Evolutionary conservation across 2,329 filamentous ascomycete genomes (phyloP), one percentile per base, ranked within the genome.

Genomic region (Paecilomyces variotii): DNA sequence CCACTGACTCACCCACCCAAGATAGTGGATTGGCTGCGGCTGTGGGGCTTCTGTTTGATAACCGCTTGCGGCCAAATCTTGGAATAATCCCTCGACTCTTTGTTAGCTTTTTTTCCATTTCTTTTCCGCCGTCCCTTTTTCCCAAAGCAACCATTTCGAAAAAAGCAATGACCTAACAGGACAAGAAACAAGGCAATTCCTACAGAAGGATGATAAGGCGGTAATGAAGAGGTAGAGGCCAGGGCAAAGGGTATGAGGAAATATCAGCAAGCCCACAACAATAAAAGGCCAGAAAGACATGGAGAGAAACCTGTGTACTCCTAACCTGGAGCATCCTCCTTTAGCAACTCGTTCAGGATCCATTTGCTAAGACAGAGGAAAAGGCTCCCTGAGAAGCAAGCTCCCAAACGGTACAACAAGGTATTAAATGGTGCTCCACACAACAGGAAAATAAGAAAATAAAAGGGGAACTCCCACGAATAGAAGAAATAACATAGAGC

Each of bases 271-370:
- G 50, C 39, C 14, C 19, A 57, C 54, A 54, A 57, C 24, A 56
- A 35, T 27, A 39, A 54, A 45, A 50, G 28, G 49, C 34, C 53
- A 57, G 32, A 59, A 54, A 52, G 51, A 39, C 55, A 45, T 57
- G 45, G 30, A 30, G 28, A 28, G n/a, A 55, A 35, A 55, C 10
- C 19, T 56, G 34, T 56, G 54, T 24, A 60, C 35, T 45, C 35
- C 35, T 19, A 45, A 45, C 35, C n/a, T 7, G 35, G 35, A 45
- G 35, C 35, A 39, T 4, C 14, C 11, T 45, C 35, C 19, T 32
- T 45, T 24, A 7, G 35, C 35, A 45, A 19, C 19, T 45, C 6
- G 14, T n/a, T 19, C 5, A 24, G 14, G 35, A 1, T 19, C 35
- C 35, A 45, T 45, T 45, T 45, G n/a, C 35, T 14, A 45, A 19